phyloP scores from a whole-genome alignment of 768 basidiomycete species.

The Boletus subcaerulescens region DNA sequence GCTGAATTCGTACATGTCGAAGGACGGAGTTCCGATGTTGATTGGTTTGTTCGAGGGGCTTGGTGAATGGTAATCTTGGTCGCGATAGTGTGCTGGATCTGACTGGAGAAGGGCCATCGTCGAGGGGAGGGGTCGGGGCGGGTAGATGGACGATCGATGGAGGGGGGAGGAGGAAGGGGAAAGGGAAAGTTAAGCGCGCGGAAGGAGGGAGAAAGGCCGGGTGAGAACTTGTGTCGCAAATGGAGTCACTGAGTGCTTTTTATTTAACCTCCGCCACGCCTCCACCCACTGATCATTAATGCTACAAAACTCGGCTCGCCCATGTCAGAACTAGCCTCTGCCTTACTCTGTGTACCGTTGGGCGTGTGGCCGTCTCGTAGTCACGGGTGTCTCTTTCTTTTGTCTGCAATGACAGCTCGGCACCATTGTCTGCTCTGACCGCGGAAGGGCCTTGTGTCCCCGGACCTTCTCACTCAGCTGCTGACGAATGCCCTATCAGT shows the following conservation, averaged over 20 bases:
- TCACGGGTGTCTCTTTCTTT: too few species aligned
- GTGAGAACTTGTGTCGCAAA: slow-evolving; percentile 28
- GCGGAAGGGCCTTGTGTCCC: too few species aligned
- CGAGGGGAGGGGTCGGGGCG: slow-evolving; percentile 5
- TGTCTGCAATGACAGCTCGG: too few species aligned
- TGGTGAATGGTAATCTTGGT: slow-evolving; percentile 24
- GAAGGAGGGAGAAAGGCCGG: slow-evolving; percentile 17
- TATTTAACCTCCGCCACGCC: slow-evolving; percentile 32
- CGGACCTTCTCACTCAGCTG: not conserved
- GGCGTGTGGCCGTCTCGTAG: too few species aligned
- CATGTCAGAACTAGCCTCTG: too few species aligned
- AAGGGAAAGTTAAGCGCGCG: slow-evolving; percentile 17
- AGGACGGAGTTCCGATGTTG: slow-evolving; percentile 23
- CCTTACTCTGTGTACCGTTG: too few species aligned
- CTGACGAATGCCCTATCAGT: too few species aligned
- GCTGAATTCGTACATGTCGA: slow-evolving; percentile 41
- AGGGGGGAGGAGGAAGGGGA: slow-evolving; percentile 1
- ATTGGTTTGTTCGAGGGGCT: slow-evolving; percentile 30
- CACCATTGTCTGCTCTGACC: too few species aligned
- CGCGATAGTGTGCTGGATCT: slow-evolving; percentile 18
- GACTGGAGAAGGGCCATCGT: slow-evolving; percentile 31
- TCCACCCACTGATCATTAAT: not conserved
- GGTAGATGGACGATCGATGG: slow-evolving; percentile 1
- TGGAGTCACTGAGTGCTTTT: slow-evolving; percentile 26
- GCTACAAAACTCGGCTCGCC: too few species aligned